phyloP scores from a whole-genome alignment of 306 rosid genomes.

The Castanea crenata region DNA sequence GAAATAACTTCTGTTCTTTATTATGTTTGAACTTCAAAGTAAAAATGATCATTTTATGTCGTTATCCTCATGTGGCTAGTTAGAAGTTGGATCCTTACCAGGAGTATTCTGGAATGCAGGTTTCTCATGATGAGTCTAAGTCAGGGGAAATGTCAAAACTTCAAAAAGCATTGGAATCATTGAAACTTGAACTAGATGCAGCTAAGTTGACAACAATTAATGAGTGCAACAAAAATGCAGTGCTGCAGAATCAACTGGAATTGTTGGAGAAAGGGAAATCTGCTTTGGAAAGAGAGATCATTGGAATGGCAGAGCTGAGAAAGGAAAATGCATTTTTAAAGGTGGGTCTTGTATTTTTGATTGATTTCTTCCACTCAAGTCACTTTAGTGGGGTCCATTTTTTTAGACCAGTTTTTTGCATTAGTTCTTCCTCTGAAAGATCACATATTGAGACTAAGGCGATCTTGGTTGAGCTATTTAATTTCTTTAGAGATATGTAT shows the following conservation, averaged over 20 bases:
- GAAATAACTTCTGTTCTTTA: background rate
- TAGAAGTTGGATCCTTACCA: slow-evolving; percentile 16
- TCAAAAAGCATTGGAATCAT: slow-evolving; percentile 69
- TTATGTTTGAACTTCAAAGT: background rate
- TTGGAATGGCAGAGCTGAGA: slow-evolving; percentile 60
- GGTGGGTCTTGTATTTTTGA: slow-evolving; percentile 39
- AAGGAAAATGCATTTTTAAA: slow-evolving; percentile 73
- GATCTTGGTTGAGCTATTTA: background rate
- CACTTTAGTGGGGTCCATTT: slow-evolving; percentile 3
- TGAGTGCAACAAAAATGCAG: slow-evolving; percentile 92
- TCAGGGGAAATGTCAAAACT: slow-evolving; percentile 62
- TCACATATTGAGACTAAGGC: background rate
- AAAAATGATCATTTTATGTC: background rate
- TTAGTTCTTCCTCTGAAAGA: background rate
- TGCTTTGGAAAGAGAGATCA: slow-evolving; percentile 73
- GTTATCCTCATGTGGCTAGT: background rate
- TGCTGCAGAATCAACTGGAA: slow-evolving; percentile 82
- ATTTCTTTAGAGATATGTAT: background rate
- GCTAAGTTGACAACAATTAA: slow-evolving; percentile 83
- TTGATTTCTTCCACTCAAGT: slow-evolving; percentile 1
- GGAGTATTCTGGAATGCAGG: slow-evolving; percentile 49
- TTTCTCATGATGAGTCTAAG: slow-evolving; percentile 88
- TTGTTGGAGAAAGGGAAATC: slow-evolving; percentile 71
- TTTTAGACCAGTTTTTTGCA: background rate
- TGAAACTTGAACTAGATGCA: slow-evolving; percentile 82